phyloP scores from a whole-genome alignment of 768 basidiomycete genomes.

The Tricholoma bakamatsutake region DNA sequence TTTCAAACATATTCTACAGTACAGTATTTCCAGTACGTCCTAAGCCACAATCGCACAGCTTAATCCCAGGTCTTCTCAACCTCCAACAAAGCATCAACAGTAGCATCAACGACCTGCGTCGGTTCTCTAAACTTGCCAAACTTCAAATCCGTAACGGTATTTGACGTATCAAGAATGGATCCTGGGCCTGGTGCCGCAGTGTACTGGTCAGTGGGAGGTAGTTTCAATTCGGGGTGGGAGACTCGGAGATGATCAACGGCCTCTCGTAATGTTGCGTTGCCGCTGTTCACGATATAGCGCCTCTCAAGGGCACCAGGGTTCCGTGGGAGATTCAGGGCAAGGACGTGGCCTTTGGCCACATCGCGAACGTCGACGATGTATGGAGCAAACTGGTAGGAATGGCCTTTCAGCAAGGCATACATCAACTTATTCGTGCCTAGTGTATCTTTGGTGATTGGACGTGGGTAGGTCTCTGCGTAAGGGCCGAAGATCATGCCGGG shows the following conservation, averaged over 20 bases:
- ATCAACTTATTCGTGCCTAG: conserved; percentile 28
- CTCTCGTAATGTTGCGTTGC: conserved; percentile 25
- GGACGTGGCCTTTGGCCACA: conserved; percentile 29
- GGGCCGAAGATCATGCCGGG: conserved; percentile 35
- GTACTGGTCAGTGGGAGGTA: not conserved
- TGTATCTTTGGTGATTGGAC: conserved; percentile 14
- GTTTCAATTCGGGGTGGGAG: not conserved
- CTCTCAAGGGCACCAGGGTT: conserved; percentile 16
- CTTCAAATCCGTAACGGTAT: conserved; percentile 21
- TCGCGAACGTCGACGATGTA: conserved; percentile 32
- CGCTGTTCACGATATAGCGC: conserved; percentile 25
- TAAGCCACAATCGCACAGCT: no score
- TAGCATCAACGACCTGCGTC: not conserved
- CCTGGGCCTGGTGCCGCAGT: conserved; percentile 18
- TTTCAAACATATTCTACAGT: no score
- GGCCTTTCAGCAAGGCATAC: conserved; percentile 22
- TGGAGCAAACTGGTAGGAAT: conserved; percentile 15
- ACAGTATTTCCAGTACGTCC: no score
- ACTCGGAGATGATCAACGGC: conserved; percentile 6
- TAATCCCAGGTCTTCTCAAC: not conserved
- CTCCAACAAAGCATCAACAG: not conserved
- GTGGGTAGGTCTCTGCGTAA: conserved; percentile 25
- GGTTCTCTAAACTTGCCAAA: conserved; percentile 6
- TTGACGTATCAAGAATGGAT: conserved; percentile 19
- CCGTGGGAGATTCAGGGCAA: conserved; percentile 22